Percentiles rank a stretch among this genome's conserved stretches.
Conservation (phyloP, 805 yeast genomes). For the Maudiozyma serrabonitensis region DNA sequence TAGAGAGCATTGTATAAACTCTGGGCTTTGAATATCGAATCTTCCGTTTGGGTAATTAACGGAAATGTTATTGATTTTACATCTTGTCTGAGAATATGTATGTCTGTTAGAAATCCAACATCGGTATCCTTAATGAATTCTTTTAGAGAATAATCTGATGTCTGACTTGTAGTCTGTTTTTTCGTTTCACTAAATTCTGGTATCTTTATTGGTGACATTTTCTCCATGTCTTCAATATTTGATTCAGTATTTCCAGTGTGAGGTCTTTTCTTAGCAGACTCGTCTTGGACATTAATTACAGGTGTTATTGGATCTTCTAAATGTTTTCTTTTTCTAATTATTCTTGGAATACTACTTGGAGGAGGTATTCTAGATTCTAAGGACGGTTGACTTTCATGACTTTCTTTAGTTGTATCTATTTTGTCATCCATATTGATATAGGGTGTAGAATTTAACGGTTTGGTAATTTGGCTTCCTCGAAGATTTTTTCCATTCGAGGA, state of each 20-base stretch:
- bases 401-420: neutral
- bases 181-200: slow-evolving; percentile 4
- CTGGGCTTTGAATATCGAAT: slow-evolving; percentile 6
- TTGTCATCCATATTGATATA: no score
- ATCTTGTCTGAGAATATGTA: slow-evolving; percentile 6
- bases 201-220: slow-evolving; percentile 21
- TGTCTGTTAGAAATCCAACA: slow-evolving; percentile 13
- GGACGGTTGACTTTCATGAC: neutral
- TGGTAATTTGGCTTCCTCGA: no score
- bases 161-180: neutral
- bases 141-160: slow-evolving; percentile 8
- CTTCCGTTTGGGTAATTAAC: neutral
- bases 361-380: neutral
- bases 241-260: slow-evolving; percentile 8
- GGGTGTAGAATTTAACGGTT: no score
- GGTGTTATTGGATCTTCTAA: neutral
- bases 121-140: slow-evolving; percentile 15
- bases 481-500: no score
- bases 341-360: slow-evolving; percentile 3
- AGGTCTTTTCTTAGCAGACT: neutral
- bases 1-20: slow-evolving; percentile 15
- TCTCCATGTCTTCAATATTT: slow-evolving; percentile 19
- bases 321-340: neutral
- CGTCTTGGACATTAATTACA: neutral
- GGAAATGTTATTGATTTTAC: slow-evolving; percentile 7